Evolutionary conservation across 495 filamentous ascomycete species (phyloP).

Genomic region (Trichoderma reesei): DNA sequence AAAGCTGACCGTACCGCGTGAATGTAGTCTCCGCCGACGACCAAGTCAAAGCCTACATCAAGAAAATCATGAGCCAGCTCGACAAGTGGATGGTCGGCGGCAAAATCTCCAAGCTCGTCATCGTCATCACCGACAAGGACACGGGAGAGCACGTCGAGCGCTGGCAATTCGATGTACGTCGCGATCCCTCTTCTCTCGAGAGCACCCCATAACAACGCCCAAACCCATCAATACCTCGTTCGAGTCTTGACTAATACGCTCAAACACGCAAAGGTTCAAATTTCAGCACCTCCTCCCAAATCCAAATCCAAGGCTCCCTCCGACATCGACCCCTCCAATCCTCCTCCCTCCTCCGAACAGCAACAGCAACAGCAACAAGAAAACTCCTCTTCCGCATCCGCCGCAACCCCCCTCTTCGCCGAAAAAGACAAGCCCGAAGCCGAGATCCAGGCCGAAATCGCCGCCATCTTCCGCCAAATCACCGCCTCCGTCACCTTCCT

Average conservation of each 20-base stretch:
- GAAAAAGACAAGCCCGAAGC: constrained; percentile 67
- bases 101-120: constrained; percentile 92
- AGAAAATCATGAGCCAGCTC: constrained; percentile 94
- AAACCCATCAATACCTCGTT: not conserved
- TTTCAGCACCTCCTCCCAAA: constrained; percentile 50
- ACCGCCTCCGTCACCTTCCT: constrained; percentile 96
- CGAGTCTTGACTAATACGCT: not conserved
- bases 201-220: too few species aligned
- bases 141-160: constrained; percentile 91
- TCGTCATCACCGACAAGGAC: constrained; percentile 93
- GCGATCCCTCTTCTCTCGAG: not conserved
- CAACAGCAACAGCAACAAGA: constrained; percentile 11
- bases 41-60: constrained; percentile 97
- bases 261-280: constrained; percentile 47
- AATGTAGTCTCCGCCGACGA: constrained; percentile 79
- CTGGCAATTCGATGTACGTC: constrained; percentile 91
- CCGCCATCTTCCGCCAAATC: constrained; percentile 92
- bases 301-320: constrained; percentile 28
- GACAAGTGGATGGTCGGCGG: constrained; percentile 93
- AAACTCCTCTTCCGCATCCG: constrained; percentile 15
- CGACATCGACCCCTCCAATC: not conserved
- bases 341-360: not conserved
- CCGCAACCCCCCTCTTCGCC: constrained; percentile 24
- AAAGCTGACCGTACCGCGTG: not conserved
- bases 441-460: constrained; percentile 91